Evolutionary conservation across 805 yeast genomes (phyloP).

Genomic region (Lipomyces spencermartinsiae): DNA sequence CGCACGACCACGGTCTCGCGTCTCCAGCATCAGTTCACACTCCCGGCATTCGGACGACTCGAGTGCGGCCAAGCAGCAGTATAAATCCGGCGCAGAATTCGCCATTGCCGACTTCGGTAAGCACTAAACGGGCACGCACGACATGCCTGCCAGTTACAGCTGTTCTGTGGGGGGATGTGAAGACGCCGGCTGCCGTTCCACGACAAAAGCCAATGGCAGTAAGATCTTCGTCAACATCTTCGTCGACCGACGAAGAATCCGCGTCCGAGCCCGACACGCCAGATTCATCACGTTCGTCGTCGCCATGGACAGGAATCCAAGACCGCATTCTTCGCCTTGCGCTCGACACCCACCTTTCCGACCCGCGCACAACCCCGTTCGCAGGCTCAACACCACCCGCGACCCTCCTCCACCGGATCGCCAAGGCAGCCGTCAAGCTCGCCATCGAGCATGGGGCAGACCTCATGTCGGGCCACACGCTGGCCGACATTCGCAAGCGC

Average conservation of each 20-base stretch:
- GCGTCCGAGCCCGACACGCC: conserved; percentile 22
- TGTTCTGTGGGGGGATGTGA: background rate
- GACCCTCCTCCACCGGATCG: conserved; percentile 20
- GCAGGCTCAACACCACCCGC: conserved; percentile 29
- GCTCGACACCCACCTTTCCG: conserved; percentile 23
- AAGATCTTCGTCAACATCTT: background rate
- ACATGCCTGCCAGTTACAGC: conserved; percentile 20
- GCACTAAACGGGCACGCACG: conserved; percentile 16
- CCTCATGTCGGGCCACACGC: conserved; percentile 3
- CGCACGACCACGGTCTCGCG: background rate
- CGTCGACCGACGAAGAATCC: background rate
- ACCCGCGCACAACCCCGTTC: conserved; percentile 31
- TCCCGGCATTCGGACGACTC: conserved; percentile 1
- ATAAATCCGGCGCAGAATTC: background rate
- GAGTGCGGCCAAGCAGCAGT: background rate
- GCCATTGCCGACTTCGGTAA: background rate
- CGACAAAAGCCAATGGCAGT: background rate
- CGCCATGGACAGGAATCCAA: conserved; percentile 12
- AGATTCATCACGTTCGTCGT: background rate
- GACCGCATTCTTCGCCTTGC: conserved; percentile 24
- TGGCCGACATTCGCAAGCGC: conserved; percentile 16
- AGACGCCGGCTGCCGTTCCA: conserved; percentile 9
- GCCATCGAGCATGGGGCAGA: background rate
- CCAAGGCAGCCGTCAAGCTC: conserved; percentile 16
- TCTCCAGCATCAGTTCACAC: conserved; percentile 18